Percentiles rank a stretch among this genome's conserved stretches.
phyloP scores from a whole-genome alignment of 805 yeast genomes.

The Saccharomyces mikatae region DNA sequence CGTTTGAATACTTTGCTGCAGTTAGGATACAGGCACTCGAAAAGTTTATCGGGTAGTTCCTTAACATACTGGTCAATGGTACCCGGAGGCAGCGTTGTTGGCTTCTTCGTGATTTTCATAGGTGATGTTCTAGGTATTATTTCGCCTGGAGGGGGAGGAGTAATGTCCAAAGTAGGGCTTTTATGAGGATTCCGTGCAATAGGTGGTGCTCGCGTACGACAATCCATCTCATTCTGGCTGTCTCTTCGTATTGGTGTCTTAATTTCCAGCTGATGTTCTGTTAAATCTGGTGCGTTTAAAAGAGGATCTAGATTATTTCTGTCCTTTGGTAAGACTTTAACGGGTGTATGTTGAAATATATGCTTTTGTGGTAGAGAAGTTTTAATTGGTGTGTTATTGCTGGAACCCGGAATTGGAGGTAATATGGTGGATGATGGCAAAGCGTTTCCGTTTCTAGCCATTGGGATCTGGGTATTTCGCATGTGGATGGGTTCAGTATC shows the following conservation, averaged over 20 bases:
- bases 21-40: conserved; percentile 61
- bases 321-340: conserved; percentile 6
- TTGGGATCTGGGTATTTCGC: background rate
- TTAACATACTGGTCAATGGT: conserved; percentile 74
- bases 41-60: conserved; percentile 71
- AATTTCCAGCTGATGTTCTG: background rate
- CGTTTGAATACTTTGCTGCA: conserved; percentile 84
- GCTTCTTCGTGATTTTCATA: conserved; percentile 23
- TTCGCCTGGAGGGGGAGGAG: background rate
- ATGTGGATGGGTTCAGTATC: conserved; percentile 7
- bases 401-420: conserved; percentile 27
- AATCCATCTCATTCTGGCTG: conserved; percentile 24
- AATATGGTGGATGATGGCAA: conserved; percentile 13
- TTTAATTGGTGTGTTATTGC: conserved; percentile 20
- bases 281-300: background rate
- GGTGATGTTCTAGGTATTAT: conserved; percentile 7
- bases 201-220: background rate
- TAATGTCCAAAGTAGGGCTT: conserved; percentile 3
- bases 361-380: conserved; percentile 23
- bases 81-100: conserved; percentile 64
- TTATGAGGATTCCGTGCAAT: background rate
- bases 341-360: conserved; percentile 26
- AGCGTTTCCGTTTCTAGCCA: background rate
- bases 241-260: background rate
- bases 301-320: conserved; percentile 2